A percentile compares a stretch with the other conserved stretches of the same genome.
phyloP scores from a whole-genome alignment of 1,284 basidiomycete genomes.

The Phylloporus sp. region DNA sequence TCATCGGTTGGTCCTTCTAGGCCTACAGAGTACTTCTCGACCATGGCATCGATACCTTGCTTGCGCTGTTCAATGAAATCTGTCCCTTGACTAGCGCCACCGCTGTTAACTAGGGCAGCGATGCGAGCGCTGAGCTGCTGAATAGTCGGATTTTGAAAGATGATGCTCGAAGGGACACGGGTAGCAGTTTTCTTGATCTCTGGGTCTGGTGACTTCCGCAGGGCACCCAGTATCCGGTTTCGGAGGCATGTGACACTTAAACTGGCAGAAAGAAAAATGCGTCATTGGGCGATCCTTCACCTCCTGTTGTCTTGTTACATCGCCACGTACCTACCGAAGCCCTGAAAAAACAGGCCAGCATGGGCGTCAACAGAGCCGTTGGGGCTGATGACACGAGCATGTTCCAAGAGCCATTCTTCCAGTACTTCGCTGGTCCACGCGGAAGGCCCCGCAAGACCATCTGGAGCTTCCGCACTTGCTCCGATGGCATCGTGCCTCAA shows the following conservation, averaged over 20 bases:
- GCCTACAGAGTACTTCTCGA: constrained; percentile 10
- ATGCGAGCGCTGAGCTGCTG: background rate
- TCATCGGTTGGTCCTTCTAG: background rate
- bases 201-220: constrained; percentile 20
- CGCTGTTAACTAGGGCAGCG: constrained; percentile 4
- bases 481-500: constrained; percentile 35
- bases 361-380: constrained; percentile 14
- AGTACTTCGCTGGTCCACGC: constrained; percentile 30
- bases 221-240: constrained; percentile 30
- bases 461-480: constrained; percentile 18
- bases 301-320: too few species aligned
- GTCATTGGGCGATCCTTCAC: too few species aligned
- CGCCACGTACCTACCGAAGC: too few species aligned
- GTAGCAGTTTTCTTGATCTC: background rate
- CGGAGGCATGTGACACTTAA: constrained; percentile 34
- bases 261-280: too few species aligned
- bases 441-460: constrained; percentile 18
- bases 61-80: background rate
- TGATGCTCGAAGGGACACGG: constrained; percentile 10
- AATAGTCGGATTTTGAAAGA: constrained; percentile 25
- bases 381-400: constrained; percentile 29
- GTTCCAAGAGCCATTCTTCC: constrained; percentile 34
- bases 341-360: constrained; percentile 40
- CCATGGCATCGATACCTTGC: constrained; percentile 21
- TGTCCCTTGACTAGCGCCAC: background rate